phyloP scores from a whole-genome alignment of 1,139 yeast genomes.

The Magnusiomyces clavatus region DNA sequence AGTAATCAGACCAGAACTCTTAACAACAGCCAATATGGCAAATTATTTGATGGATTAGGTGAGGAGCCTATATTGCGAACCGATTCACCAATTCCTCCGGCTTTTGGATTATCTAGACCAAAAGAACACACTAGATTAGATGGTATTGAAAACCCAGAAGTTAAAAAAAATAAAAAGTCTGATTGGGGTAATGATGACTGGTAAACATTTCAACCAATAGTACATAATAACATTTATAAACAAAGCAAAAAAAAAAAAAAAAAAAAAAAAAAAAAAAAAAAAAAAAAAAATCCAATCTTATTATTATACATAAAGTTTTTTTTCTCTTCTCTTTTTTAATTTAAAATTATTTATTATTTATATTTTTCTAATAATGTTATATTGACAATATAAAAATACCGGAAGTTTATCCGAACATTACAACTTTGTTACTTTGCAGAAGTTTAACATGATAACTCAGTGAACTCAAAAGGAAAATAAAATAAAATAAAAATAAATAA shows the following conservation, averaged over 20 bases:
- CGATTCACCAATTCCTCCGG: conserved; percentile 42
- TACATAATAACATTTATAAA: too few relatives aligned
- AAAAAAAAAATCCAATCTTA: background rate
- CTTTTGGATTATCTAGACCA: conserved; percentile 66
- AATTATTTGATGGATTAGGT: conserved; percentile 48
- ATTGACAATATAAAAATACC: too few relatives aligned
- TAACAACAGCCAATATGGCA: conserved; percentile 40
- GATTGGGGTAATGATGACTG: conserved; percentile 12
- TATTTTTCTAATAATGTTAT: too few relatives aligned
- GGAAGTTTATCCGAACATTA: too few relatives aligned
- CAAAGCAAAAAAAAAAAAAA: too few relatives aligned
- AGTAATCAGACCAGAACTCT: conserved; percentile 24
- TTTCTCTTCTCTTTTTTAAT: background rate
- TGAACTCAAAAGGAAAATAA: too few relatives aligned
- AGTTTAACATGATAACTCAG: too few relatives aligned
- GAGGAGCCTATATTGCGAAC: conserved; percentile 21
- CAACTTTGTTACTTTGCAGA: too few relatives aligned
- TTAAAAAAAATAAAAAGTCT: conserved; percentile 29
- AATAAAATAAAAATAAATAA: too few relatives aligned
- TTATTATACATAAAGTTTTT: background rate
- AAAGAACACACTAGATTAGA: conserved; percentile 48
- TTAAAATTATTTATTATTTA: too few relatives aligned
- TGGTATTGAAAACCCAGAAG: conserved; percentile 36
- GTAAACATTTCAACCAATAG: background rate
- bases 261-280: too few relatives aligned